A percentile compares a stretch with the other conserved stretches of the same genome.
phyloP scores from a whole-genome alignment of 805 yeast species.

The Kluyveromyces lactis region DNA sequence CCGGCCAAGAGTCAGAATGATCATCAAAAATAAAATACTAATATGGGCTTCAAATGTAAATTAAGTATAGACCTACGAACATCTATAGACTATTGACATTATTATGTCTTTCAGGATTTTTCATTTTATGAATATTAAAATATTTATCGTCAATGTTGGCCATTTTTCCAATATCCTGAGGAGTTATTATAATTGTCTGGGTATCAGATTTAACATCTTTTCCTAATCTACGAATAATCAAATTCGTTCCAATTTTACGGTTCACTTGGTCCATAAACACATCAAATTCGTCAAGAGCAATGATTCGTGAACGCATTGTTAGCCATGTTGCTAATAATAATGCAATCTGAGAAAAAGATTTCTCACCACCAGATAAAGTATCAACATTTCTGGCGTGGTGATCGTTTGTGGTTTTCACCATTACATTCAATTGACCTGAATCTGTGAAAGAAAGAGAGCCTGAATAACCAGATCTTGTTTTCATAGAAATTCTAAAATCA shows the following conservation, averaged over 20 bases:
- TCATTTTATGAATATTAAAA: slow-evolving; percentile 58
- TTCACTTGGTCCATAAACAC: slow-evolving; percentile 96
- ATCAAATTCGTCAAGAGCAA: slow-evolving; percentile 94
- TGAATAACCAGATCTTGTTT: slow-evolving; percentile 52
- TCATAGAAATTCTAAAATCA: slow-evolving; percentile 53
- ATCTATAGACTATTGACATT: slow-evolving; percentile 5
- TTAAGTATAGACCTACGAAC: too few species aligned
- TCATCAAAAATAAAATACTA: slow-evolving; percentile 4
- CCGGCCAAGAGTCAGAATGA: slow-evolving; percentile 40
- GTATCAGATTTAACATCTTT: slow-evolving; percentile 45
- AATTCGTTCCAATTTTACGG: slow-evolving; percentile 65
- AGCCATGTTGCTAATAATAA: slow-evolving; percentile 86
- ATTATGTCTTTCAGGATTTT: slow-evolving; percentile 32
- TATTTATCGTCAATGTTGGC: slow-evolving; percentile 54
- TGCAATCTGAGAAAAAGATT: slow-evolving; percentile 87
- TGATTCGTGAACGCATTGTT: slow-evolving; percentile 76
- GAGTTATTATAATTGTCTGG: slow-evolving; percentile 89
- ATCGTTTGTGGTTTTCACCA: slow-evolving; percentile 54
- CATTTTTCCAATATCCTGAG: slow-evolving; percentile 68
- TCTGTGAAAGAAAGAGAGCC: slow-evolving; percentile 64
- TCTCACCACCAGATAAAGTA: slow-evolving; percentile 94
- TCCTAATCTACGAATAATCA: slow-evolving; percentile 62
- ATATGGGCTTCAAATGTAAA: neutral
- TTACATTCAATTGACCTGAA: slow-evolving; percentile 42
- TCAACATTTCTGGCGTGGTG: slow-evolving; percentile 59